Evolutionary conservation across 148 eudicot genomes (phyloP).

Genomic region (Fagopyrum esculentum): DNA sequence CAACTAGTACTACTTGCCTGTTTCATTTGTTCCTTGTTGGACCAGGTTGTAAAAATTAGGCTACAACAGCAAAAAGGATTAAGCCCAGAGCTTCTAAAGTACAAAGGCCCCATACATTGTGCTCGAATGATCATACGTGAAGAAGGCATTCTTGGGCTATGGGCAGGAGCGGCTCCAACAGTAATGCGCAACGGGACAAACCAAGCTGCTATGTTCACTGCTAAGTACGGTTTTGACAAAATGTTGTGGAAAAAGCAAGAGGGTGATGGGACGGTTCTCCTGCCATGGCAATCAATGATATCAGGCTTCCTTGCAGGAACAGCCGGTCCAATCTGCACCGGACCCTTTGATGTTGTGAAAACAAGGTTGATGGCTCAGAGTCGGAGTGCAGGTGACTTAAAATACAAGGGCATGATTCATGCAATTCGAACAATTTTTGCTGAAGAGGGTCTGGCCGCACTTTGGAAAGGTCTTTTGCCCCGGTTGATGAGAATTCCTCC

Average conservation of each 20-base stretch:
- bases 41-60: slow-evolving; percentile 89
- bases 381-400: slow-evolving; percentile 43
- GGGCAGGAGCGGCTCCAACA: slow-evolving; percentile 96
- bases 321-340: slow-evolving; percentile 87
- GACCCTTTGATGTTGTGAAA: slow-evolving; percentile 95
- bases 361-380: slow-evolving; percentile 95
- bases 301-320: slow-evolving; percentile 97
- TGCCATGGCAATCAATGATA: slow-evolving; percentile 94
- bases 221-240: slow-evolving; percentile 65
- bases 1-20: background rate
- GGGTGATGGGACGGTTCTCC: slow-evolving; percentile 75
- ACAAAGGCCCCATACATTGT: slow-evolving; percentile 90
- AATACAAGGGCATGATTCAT: slow-evolving; percentile 87
- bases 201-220: slow-evolving; percentile 95
- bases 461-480: slow-evolving; percentile 92
- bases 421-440: slow-evolving; percentile 63
- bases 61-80: slow-evolving; percentile 87
- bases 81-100: slow-evolving; percentile 65
- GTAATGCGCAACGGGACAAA: slow-evolving; percentile 97
- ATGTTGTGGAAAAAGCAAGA: slow-evolving; percentile 78
- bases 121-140: slow-evolving; percentile 71
- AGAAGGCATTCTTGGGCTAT: slow-evolving; percentile 85
- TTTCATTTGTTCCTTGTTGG: slow-evolving; percentile 7
- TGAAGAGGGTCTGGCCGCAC: slow-evolving; percentile 76
- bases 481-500: slow-evolving; percentile 97